These are phyloP conservation scores for Wickerhamiella brachini DNA, from an alignment of 805 yeast species.

Conservation along the genomic window DNA sequence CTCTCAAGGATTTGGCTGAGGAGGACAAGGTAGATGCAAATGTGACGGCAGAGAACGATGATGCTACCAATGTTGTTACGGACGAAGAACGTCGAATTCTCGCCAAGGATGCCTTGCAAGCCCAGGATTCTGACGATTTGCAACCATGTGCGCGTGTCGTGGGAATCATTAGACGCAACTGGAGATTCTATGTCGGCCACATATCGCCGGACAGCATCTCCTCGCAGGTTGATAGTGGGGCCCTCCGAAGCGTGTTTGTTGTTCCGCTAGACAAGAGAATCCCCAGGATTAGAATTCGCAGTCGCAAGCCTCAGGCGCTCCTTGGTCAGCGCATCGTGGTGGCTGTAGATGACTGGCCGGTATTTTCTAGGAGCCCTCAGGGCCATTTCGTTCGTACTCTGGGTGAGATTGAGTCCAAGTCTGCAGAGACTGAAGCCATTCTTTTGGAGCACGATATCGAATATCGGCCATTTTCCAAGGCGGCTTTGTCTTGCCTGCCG, in stretches of 20 bases:
- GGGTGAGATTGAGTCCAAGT: conserved; percentile 82
- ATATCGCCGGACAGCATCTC: conserved; percentile 33
- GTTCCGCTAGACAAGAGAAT: conserved; percentile 77
- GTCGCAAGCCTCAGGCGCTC: conserved; percentile 72
- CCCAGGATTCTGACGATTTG: conserved; percentile 29
- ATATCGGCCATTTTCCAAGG: conserved; percentile 85
- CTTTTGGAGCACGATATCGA: conserved; percentile 92
- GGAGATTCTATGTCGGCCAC: conserved; percentile 96
- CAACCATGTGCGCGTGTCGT: conserved; percentile 94
- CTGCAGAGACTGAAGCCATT: conserved; percentile 93
- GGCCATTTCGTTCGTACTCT: conserved; percentile 88
- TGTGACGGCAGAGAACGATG: conserved; percentile 33
- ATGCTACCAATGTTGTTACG: conserved; percentile 34
- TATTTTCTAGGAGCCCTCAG: conserved; percentile 69
- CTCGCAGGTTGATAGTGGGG: conserved; percentile 35
- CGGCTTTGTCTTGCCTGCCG: conserved; percentile 86
- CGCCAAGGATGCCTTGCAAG: conserved; percentile 61
- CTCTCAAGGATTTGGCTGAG: conserved; percentile 66
- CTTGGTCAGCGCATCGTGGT: conserved; percentile 84
- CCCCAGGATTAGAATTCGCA: conserved; percentile 75
- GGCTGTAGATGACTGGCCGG: conserved; percentile 87
- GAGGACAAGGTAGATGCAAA: conserved; percentile 50
- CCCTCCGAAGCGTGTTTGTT: conserved; percentile 69
- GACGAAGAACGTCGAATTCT: conserved; percentile 60
- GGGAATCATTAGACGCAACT: conserved; percentile 74